These are phyloP conservation scores for Picea sitchensis DNA, from an alignment of 75 land plant species.

Conservation along the genomic window DNA sequence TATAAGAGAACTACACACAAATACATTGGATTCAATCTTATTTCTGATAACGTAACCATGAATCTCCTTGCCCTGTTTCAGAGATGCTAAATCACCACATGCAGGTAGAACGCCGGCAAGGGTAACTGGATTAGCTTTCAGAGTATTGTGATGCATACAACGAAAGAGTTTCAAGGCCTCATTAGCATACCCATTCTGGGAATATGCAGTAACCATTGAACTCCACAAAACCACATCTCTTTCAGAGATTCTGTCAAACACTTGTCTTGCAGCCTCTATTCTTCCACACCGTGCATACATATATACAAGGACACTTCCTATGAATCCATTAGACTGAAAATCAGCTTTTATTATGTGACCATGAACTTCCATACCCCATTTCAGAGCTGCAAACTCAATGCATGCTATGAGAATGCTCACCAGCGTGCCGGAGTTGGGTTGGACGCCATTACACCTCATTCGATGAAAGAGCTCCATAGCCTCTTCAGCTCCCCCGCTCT, in stretches of 20 bases:
- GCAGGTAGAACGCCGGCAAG: conserved; percentile 20
- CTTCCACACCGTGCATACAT: conserved; percentile 33
- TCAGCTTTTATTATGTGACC: conserved; percentile 22
- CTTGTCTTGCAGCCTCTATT: conserved; percentile 10
- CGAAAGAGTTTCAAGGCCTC: conserved; percentile 27
- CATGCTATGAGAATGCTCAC: conserved; percentile 26
- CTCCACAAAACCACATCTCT: conserved; percentile 29
- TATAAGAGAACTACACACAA: conserved; percentile 28
- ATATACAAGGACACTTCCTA: conserved; percentile 24
- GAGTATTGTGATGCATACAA: conserved; percentile 11
- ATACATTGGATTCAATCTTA: conserved; percentile 6
- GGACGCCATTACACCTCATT: background rate
- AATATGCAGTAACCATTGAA: conserved; percentile 22
- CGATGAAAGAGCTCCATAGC: conserved; percentile 7
- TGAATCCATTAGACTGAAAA: conserved; percentile 1
- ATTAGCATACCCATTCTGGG: conserved; percentile 11
- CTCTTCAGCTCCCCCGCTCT: conserved; percentile 12
- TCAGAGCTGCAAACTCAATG: conserved; percentile 1
- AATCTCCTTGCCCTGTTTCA: conserved; percentile 27
- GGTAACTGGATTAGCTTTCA: conserved; percentile 21
- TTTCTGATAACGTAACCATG: conserved; percentile 26
- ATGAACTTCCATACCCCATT: conserved; percentile 44
- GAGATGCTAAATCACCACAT: conserved; percentile 15
- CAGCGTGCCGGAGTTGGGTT: conserved; percentile 22
- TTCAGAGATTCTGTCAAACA: conserved; percentile 24